Conservation (phyloP, 208 protist genomes). For the Strigomonas culicis region DNA sequence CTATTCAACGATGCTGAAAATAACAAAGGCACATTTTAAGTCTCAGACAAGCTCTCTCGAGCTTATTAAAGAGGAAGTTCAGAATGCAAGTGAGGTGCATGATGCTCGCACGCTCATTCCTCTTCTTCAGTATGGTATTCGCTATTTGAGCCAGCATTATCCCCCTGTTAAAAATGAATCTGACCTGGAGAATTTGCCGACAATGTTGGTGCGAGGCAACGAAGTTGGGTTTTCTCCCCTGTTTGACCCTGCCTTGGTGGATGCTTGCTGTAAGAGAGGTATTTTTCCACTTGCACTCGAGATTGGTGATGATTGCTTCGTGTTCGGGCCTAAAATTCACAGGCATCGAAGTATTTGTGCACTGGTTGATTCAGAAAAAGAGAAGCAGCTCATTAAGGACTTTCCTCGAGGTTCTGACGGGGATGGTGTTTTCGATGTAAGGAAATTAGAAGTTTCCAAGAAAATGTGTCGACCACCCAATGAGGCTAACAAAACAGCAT, state of each 20-base stretch:
- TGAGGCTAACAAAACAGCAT: conserved; percentile 10
- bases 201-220: conserved; percentile 18
- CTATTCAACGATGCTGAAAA: conserved; percentile 2
- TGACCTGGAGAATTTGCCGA: conserved; percentile 40
- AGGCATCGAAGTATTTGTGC: conserved; percentile 35
- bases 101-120: not conserved
- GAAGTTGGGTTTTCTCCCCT: conserved; percentile 69
- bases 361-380: conserved; percentile 18
- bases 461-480: conserved; percentile 35
- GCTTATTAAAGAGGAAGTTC: not conserved
- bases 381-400: conserved; percentile 21
- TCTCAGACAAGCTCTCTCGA: not conserved
- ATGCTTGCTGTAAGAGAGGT: conserved; percentile 60
- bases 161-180: conserved; percentile 11
- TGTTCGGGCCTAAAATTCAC: conserved; percentile 78
- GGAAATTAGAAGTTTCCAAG: conserved; percentile 39
- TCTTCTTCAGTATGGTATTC: not conserved
- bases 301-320: conserved; percentile 22
- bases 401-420: conserved; percentile 32
- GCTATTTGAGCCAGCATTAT: not conserved
- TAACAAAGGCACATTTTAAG: conserved; percentile 3
- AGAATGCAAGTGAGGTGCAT: not conserved
- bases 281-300: conserved; percentile 65
- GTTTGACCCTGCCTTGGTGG: conserved; percentile 64
- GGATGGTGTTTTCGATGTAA: conserved; percentile 22